Conservation (phyloP, 148 eudicot species). For the Talinum fruticosum region DNA sequence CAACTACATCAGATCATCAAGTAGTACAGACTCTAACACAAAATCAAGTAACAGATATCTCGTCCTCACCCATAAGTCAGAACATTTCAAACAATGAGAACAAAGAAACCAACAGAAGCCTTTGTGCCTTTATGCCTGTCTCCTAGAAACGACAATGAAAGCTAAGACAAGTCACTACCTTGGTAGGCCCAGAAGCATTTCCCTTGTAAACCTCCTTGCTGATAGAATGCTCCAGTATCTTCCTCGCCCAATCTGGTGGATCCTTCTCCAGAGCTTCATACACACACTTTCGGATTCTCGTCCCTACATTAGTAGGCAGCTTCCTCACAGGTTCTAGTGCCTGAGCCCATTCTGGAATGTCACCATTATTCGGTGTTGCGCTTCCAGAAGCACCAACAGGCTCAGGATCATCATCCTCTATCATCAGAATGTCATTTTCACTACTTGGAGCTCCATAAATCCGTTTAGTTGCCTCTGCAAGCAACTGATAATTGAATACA, state of each 20-base stretch:
- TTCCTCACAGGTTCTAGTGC: slow-evolving; percentile 67
- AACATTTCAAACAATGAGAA: background rate
- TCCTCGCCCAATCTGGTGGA: slow-evolving; percentile 80
- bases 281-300: slow-evolving; percentile 65
- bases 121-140: background rate
- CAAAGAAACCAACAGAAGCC: background rate
- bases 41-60: background rate
- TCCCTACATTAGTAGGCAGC: slow-evolving; percentile 85
- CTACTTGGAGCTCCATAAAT: slow-evolving; percentile 45
- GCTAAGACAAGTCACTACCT: slow-evolving; percentile 35
- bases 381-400: slow-evolving; percentile 35
- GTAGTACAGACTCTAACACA: background rate
- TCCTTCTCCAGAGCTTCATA: slow-evolving; percentile 54
- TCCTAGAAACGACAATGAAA: background rate
- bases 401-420: slow-evolving; percentile 52
- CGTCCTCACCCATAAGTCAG: background rate
- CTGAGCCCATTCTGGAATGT: slow-evolving; percentile 64
- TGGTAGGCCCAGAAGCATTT: slow-evolving; percentile 82
- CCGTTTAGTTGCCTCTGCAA: slow-evolving; percentile 56
- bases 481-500: slow-evolving; percentile 45
- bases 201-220: slow-evolving; percentile 82
- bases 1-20: background rate
- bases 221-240: slow-evolving; percentile 62
- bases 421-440: slow-evolving; percentile 31
- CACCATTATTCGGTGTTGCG: slow-evolving; percentile 28